phyloP scores from a whole-genome alignment of 2,329 filamentous ascomycete species.

The Penicillium sp. region DNA sequence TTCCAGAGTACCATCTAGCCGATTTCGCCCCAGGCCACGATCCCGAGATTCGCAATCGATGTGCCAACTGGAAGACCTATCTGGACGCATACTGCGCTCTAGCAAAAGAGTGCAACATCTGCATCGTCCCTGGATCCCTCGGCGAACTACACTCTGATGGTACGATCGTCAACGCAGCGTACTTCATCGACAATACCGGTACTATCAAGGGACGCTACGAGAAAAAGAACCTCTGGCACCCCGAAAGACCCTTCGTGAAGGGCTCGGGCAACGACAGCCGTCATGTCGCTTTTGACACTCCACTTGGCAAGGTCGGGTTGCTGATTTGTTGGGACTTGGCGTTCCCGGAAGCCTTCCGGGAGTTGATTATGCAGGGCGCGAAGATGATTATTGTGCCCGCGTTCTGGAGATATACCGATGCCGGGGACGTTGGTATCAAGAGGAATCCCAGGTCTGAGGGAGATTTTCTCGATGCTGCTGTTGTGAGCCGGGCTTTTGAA shows the following conservation, averaged over 20 bases:
- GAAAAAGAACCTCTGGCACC: constrained; percentile 11
- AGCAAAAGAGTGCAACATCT: constrained; percentile 52
- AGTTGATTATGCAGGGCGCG: constrained; percentile 54
- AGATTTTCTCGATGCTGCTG: constrained; percentile 52
- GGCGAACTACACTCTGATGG: constrained; percentile 48
- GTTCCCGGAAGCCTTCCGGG: constrained; percentile 59
- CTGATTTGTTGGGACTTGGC: constrained; percentile 61
- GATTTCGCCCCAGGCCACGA: constrained; percentile 52
- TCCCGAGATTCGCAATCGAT: constrained; percentile 47
- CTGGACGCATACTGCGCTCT: constrained; percentile 54
- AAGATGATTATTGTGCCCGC: constrained; percentile 58
- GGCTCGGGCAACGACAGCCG: constrained; percentile 1
- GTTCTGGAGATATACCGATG: constrained; percentile 52
- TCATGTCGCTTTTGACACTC: constrained; percentile 37
- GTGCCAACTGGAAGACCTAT: constrained; percentile 52
- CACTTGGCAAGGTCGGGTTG: constrained; percentile 55
- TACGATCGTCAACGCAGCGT: constrained; percentile 53
- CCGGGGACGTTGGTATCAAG: constrained; percentile 47
- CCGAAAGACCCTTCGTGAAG: constrained; percentile 5
- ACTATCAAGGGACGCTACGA: constrained; percentile 26
- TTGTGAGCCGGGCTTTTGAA: constrained; percentile 57
- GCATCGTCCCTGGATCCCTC: constrained; percentile 49
- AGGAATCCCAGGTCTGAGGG: constrained; percentile 52
- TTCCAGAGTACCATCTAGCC: constrained; percentile 59
- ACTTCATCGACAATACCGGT: constrained; percentile 56